Evolutionary conservation across 2,329 filamentous ascomycete species (phyloP), one percentile per base, ranked within the genome.

Genomic region (Neopestalotiopsis clavispora): DNA sequence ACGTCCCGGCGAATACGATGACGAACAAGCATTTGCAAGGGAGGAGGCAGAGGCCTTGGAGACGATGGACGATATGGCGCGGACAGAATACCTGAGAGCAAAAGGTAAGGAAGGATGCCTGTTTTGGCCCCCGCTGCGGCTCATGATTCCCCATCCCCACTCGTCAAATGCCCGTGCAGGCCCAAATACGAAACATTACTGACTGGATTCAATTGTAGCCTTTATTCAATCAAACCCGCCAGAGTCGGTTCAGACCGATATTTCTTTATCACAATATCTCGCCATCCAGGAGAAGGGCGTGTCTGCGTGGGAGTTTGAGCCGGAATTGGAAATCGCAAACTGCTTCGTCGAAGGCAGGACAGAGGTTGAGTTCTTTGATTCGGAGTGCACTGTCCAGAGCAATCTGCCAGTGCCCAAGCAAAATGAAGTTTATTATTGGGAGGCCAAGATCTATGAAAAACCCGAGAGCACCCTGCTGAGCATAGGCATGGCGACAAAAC

Each of bases 341-440:
- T 99, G 96, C 81, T 99, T 99, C 78, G 96, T 99, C 72, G 95
- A 99, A 82, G 95, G 85, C 56, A 90, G 96, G 73, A 99, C 96
- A 12, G 96, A 99, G 80, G 97, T 99, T 72, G 96, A 99, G 80
- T 99, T 99, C 83, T 99, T 97, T 78, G 96, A 99, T 81, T 96
- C 94, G 2, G 96, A 97, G 79, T 98, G 95, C 84, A 97, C 95
- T 75, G 96, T 98, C 71, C 94, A 97, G 85, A 97, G 93, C 85
- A 99, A 99, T 76, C 82, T 99, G 56, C 96, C 96, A 0, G 94
- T 99, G 7, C 96, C 96, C 14, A 99, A 99, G 78, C 96, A 99
- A 78, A 99, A 99, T 78, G 96, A 99, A 77, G 95, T 98, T 12
- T 99, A 99, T 81, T 99, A 99, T 81, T 99, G 96, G 96, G 96